Base-by-base conservation (phyloP, 1,284 basidiomycete species). In the Trichosporon ovoides region DNA sequence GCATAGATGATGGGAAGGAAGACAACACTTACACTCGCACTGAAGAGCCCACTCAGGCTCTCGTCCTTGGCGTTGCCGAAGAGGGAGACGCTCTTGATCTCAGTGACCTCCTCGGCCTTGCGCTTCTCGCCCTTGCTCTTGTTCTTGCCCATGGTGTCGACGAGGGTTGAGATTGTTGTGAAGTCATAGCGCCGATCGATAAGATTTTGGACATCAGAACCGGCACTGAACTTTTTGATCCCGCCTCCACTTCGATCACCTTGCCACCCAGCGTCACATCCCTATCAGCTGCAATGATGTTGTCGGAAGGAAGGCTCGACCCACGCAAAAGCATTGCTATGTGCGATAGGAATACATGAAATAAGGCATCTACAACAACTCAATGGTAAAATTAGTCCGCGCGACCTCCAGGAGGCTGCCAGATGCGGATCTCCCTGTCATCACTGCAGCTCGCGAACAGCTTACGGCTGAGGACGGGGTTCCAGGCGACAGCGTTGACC, bases 401-500 rank as follows among this genome's bases (percentile, higher is more conserved):
- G 24, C 43, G 43, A 16, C 43, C 43, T 9, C 43, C 43, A 3
- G 43, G 43, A 3, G 43, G 43, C 43, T 48, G 43, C 43, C 43
- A 48, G 16, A 48, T 48, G 43, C 28, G 43, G 43, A 48, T 48
- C 43, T 48, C 22, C 22, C 22, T 22, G 77, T 95, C 91, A 74
- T 95, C 91, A 51, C 89, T 91, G 75, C 91, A 93, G 38, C 88
- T 89, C 28, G 95, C 95, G 77, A 98, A 95, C 83, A 98, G 89
- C 59, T 84, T 83, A 66, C 86, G 83, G 62, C 89, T 86, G 60
- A 81, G 82, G 22, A 73, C 70, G 0, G 91, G 92, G 76, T 97
- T 95, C 96, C 96, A 98, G 14, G 92, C 89, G 11, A 98, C 93
- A 18, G 88, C 87, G 75, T 98, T 99, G 60, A 99, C 94, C 59